Conservation (phyloP, 2,329 filamentous ascomycete species). For the Fusarium stilboides region DNA sequence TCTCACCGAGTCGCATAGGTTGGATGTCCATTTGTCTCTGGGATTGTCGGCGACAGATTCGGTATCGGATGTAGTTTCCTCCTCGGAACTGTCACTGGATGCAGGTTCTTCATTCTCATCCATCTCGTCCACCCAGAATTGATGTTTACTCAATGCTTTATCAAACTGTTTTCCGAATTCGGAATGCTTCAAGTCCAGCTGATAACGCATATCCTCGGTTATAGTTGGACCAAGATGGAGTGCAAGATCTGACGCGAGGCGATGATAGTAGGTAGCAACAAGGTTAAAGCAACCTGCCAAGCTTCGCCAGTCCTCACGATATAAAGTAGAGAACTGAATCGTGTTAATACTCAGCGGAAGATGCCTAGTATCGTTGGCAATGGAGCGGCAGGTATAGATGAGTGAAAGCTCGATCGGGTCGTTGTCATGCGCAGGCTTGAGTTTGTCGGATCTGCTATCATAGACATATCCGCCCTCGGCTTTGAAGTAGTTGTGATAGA, state of each 20-base stretch:
- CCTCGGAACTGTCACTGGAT: no score
- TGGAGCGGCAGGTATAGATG: conserved; percentile 17
- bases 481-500: conserved; percentile 20
- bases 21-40: no score
- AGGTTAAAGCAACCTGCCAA: conserved; percentile 14
- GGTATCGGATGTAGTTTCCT: no score
- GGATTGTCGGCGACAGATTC: no score
- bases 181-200: not conserved
- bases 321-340: conserved; percentile 16
- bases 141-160: not conserved
- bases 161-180: not conserved
- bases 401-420: conserved; percentile 25
- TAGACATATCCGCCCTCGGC: conserved; percentile 20
- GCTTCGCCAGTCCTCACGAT: not conserved
- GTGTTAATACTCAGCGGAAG: conserved; percentile 4
- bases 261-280: rapidly evolving
- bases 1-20: no score
- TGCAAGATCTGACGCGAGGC: not conserved
- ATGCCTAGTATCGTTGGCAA: conserved; percentile 6
- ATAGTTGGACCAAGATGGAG: not conserved
- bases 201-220: conserved; percentile 7
- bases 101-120: no score
- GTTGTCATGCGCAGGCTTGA: conserved; percentile 1
- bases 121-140: no score
- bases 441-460: conserved; percentile 14